A percentile compares a stretch with the other conserved stretches of the same genome.
Evolutionary conservation across 192 early-diverging fungal species (phyloP).

Genomic region (Coemansia sp.): DNA sequence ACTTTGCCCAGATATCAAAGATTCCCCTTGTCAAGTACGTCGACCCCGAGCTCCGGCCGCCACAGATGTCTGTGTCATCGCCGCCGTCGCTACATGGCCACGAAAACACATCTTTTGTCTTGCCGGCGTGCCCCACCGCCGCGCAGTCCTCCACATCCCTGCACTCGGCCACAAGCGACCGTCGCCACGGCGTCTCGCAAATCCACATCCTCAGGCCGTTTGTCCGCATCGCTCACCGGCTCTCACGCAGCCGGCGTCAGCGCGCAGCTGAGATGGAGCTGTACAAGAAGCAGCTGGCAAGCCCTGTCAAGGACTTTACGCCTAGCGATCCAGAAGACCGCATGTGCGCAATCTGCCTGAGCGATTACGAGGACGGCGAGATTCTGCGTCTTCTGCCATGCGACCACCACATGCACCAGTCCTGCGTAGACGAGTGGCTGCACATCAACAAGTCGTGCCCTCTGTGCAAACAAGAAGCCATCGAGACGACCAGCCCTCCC

Average conservation of each 20-base stretch:
- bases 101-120: slow-evolving; percentile 3
- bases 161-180: slow-evolving; percentile 12
- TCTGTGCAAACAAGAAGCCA: slow-evolving; percentile 67
- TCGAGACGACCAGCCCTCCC: not conserved
- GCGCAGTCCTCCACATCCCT: slow-evolving; percentile 40
- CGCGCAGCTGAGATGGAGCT: slow-evolving; percentile 40
- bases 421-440: slow-evolving; percentile 84
- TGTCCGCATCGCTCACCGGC: slow-evolving; percentile 43
- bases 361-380: slow-evolving; percentile 76
- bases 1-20: slow-evolving; percentile 64
- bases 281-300: slow-evolving; percentile 47
- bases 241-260: slow-evolving; percentile 46
- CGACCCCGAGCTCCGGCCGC: slow-evolving; percentile 12
- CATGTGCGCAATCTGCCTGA: slow-evolving; percentile 79
- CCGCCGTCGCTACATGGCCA: slow-evolving; percentile 39
- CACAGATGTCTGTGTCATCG: slow-evolving; percentile 22
- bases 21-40: slow-evolving; percentile 70
- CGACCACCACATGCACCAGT: slow-evolving; percentile 80
- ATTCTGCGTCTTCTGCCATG: slow-evolving; percentile 72
- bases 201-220: slow-evolving; percentile 46
- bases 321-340: slow-evolving; percentile 64
- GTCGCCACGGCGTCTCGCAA: slow-evolving; percentile 27
- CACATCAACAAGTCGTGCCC: slow-evolving; percentile 74
- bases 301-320: slow-evolving; percentile 52
- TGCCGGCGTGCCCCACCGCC: slow-evolving; percentile 8